Conservation (phyloP, 2,329 filamentous ascomycete genomes). For the Diaporthe citrichinensis region DNA sequence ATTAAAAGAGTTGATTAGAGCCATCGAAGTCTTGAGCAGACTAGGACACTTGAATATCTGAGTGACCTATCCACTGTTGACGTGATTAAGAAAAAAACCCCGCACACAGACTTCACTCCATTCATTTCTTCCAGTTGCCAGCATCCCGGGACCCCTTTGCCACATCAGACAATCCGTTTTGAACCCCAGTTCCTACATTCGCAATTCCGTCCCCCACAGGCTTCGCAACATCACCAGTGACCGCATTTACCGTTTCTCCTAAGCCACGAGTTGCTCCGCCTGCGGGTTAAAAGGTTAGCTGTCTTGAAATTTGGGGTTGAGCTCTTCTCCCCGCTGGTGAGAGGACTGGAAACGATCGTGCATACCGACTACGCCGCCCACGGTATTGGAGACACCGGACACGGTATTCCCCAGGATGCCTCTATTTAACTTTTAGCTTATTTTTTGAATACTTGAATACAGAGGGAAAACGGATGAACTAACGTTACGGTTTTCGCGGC, state of each 20-base stretch:
- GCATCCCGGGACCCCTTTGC: constrained; percentile 70
- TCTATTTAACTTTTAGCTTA: too few species aligned
- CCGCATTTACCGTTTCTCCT: constrained; percentile 67
- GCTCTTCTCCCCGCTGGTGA: too few species aligned
- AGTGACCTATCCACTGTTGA: not conserved
- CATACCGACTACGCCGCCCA: constrained; percentile 49
- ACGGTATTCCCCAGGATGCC: constrained; percentile 52
- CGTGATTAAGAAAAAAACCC: not conserved
- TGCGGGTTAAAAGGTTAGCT: constrained; percentile 42
- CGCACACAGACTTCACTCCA: not conserved
- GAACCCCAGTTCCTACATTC: constrained; percentile 66
- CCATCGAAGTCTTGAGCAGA: not conserved
- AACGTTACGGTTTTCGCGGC: constrained; percentile 14
- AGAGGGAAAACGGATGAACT: too few species aligned
- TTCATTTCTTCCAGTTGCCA: constrained; percentile 66
- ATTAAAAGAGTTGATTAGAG: not conserved
- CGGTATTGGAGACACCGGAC: constrained; percentile 50
- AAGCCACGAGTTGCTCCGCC: constrained; percentile 70
- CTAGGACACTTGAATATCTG: too few species aligned
- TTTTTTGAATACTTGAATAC: too few species aligned
- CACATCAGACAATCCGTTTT: constrained; percentile 63
- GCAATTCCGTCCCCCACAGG: constrained; percentile 69
- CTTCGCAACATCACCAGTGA: constrained; percentile 67
- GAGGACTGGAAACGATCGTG: not conserved
- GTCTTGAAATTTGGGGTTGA: not conserved